phyloP scores from a whole-genome alignment of 805 yeast species.

The Yamadazyma insecticola region DNA sequence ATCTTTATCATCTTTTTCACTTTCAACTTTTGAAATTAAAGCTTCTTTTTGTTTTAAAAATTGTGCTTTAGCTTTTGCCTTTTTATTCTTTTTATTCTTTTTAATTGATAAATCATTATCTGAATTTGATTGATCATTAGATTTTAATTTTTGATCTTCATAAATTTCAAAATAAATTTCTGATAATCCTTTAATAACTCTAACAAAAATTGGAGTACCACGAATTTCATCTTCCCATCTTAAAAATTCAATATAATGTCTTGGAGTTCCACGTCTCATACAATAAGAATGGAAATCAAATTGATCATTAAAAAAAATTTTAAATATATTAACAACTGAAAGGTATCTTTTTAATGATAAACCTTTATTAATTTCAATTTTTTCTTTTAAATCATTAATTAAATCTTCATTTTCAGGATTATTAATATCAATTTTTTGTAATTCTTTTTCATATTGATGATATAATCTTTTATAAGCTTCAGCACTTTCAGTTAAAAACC shows the following conservation, averaged over 20 bases:
- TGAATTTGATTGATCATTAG: conserved; percentile 13
- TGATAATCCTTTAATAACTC: conserved; percentile 65
- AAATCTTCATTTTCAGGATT: conserved; percentile 7
- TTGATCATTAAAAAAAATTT: conserved; percentile 76
- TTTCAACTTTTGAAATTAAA: conserved; percentile 43
- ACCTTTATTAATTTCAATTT: conserved; percentile 49
- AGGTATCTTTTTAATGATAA: conserved; percentile 75
- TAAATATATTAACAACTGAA: conserved; percentile 62
- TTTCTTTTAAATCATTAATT: conserved; percentile 33
- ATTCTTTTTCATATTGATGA: conserved; percentile 17
- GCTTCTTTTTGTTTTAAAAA: conserved; percentile 49
- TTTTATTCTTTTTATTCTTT: conserved; percentile 39
- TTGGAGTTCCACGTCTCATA: conserved; percentile 83
- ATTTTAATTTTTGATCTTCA: conserved; percentile 14
- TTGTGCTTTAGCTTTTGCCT: conserved; percentile 52
- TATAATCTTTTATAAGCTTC: conserved; percentile 71
- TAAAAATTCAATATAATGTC: conserved; percentile 73
- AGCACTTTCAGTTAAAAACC: conserved; percentile 84
- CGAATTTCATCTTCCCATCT: conserved; percentile 79
- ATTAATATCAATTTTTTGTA: conserved; percentile 25
- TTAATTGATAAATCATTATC: conserved; percentile 13
- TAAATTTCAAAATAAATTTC: conserved; percentile 46
- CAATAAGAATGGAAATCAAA: conserved; percentile 93
- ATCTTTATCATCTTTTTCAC: conserved; percentile 50
- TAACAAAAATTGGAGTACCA: conserved; percentile 63